A percentile compares a stretch with the other conserved stretches of the same genome.
These are phyloP conservation scores for Metarhizium guizhouense DNA, from an alignment of 2,329 filamentous ascomycete species.

Conservation along the genomic window DNA sequence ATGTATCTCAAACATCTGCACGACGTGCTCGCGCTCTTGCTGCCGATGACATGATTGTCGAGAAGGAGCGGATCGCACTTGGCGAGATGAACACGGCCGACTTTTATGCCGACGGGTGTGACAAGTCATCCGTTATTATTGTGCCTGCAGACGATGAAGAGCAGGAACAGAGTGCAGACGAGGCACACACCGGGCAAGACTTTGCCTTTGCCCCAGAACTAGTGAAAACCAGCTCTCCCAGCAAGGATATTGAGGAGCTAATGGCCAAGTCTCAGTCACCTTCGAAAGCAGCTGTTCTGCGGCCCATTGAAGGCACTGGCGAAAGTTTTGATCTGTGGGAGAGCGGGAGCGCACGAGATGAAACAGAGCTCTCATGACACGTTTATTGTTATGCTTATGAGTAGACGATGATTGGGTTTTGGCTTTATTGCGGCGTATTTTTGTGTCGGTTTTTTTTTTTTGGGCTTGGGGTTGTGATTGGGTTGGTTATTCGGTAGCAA, in stretches of 20 bases:
- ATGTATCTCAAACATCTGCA: slow-evolving; percentile 49
- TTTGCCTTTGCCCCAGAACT: slow-evolving; percentile 12
- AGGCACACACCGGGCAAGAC: slow-evolving; percentile 8
- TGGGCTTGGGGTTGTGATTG: neutral
- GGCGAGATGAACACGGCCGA: slow-evolving; percentile 59
- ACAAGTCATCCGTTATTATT: slow-evolving; percentile 52
- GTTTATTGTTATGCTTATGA: neutral
- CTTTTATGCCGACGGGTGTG: slow-evolving; percentile 58
- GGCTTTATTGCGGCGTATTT: neutral
- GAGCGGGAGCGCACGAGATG: slow-evolving; percentile 56
- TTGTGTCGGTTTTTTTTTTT: no score
- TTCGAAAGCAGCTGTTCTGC: slow-evolving; percentile 37
- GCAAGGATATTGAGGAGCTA: slow-evolving; percentile 24
- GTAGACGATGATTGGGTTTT: neutral
- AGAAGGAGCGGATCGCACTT: slow-evolving; percentile 56
- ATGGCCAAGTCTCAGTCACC: slow-evolving; percentile 28
- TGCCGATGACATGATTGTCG: slow-evolving; percentile 48
- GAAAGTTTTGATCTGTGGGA: slow-evolving; percentile 63
- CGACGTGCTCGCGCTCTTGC: slow-evolving; percentile 18
- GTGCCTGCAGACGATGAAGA: slow-evolving; percentile 52
- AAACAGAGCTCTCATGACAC: slow-evolving; percentile 27
- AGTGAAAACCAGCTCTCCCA: slow-evolving; percentile 8
- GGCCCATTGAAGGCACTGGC: slow-evolving; percentile 49
- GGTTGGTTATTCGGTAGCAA: neutral
- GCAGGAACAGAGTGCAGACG: slow-evolving; percentile 12